These are phyloP conservation scores for Wallemia mellicola DNA, from an alignment of 1,284 basidiomycete genomes.

Conservation along the genomic window DNA sequence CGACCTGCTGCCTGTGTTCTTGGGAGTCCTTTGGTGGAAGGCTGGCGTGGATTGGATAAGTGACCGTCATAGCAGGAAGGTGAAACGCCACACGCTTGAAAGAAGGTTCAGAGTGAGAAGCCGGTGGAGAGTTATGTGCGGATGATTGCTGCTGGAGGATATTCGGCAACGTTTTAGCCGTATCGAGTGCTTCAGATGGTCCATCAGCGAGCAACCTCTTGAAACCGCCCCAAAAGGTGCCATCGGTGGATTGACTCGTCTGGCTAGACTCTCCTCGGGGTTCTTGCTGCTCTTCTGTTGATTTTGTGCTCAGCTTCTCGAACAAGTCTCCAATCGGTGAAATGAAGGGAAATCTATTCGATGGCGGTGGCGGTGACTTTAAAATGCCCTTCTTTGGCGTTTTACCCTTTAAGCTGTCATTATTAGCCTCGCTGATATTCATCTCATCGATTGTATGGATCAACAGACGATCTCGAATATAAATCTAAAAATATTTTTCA, in stretches of 20 bases:
- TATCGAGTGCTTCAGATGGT: neutral
- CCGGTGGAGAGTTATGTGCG: neutral
- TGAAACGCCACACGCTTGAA: constrained; percentile 62
- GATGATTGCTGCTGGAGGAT: constrained; percentile 2
- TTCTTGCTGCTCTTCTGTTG: neutral
- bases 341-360: neutral
- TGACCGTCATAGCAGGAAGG: constrained; percentile 42
- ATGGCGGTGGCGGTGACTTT: neutral
- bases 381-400: neutral
- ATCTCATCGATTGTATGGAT: no score
- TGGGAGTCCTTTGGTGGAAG: constrained; percentile 27
- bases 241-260: neutral
- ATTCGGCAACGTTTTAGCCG: neutral
- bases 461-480: no score
- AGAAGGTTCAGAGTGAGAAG: constrained; percentile 13
- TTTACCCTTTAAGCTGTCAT: neutral
- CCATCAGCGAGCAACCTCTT: neutral
- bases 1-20: constrained; percentile 16
- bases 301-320: neutral
- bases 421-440: neutral
- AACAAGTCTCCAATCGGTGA: neutral
- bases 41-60: constrained; percentile 64
- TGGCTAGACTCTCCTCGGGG: neutral
- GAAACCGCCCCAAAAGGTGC: constrained; percentile 1
- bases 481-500: no score